Conservation (phyloP, 2,329 filamentous ascomycete genomes). For the Leptographium galeiforme region DNA sequence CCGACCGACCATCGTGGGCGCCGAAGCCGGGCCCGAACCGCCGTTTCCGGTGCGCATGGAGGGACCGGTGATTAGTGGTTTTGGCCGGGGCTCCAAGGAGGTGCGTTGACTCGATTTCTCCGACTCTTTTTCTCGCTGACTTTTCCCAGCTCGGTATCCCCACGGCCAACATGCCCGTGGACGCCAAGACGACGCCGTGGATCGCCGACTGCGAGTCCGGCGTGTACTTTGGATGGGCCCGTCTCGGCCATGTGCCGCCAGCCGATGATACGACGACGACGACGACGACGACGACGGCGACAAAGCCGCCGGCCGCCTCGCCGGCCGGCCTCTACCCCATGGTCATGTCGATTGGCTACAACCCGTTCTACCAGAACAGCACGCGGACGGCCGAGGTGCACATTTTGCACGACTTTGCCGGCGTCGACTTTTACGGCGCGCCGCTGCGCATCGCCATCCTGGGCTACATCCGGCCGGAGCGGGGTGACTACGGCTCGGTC, state of each 20-base stretch:
- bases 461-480: conserved; percentile 81
- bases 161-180: conserved; percentile 81
- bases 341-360: conserved; percentile 92
- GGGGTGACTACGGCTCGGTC: conserved; percentile 63
- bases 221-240: conserved; percentile 86
- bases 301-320: conserved; percentile 5
- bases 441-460: conserved; percentile 68
- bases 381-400: conserved; percentile 82
- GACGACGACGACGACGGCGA: conserved; percentile 15
- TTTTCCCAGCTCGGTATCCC: conserved; percentile 76
- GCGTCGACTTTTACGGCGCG: conserved; percentile 70
- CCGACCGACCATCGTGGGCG: conserved; percentile 60
- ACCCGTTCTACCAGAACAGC: conserved; percentile 92
- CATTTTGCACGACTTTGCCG: conserved; percentile 60
- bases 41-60: conserved; percentile 78
- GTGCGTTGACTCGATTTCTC: conserved; percentile 27
- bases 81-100: conserved; percentile 87
- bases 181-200: conserved; percentile 45
- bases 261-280: conserved; percentile 14
- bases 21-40: conserved; percentile 55
- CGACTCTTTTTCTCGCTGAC: not conserved
- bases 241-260: conserved; percentile 3
- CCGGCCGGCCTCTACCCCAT: conserved; percentile 53
- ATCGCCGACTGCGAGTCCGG: conserved; percentile 55
- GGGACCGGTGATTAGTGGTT: conserved; percentile 81